phyloP scores from a whole-genome alignment of 495 filamentous ascomycete genomes.

The Staphylotrichum tortipilum region DNA sequence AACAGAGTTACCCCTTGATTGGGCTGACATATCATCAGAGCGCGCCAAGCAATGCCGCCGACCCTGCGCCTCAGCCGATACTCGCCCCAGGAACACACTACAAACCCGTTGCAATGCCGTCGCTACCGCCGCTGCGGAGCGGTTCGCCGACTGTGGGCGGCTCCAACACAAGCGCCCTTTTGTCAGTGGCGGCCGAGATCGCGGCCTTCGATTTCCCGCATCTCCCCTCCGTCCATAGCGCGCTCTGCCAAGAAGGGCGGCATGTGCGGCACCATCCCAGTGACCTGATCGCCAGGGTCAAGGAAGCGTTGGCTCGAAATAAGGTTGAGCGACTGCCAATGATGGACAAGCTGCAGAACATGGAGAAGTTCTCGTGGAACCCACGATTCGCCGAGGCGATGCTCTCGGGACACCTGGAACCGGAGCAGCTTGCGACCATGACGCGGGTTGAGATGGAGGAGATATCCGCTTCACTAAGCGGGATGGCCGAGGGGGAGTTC shows the following conservation, averaged over 20 bases:
- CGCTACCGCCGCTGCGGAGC: background rate
- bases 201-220: background rate
- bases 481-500: constrained; percentile 11
- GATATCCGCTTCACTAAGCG: background rate
- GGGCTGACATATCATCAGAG: too few species aligned
- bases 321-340: constrained; percentile 5
- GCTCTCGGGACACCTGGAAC: constrained; percentile 14
- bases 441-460: constrained; percentile 7
- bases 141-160: background rate
- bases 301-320: background rate
- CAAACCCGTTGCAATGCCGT: background rate
- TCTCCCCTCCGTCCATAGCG: background rate
- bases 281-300: background rate
- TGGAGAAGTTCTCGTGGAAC: constrained; percentile 2
- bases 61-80: background rate
- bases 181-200: too few species aligned
- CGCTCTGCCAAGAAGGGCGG: background rate
- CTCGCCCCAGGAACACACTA: background rate
- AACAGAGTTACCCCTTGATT: too few species aligned
- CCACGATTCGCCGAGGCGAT: constrained; percentile 19
- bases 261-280: background rate
- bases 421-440: constrained; percentile 5
- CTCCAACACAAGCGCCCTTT: background rate
- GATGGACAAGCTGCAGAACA: constrained; percentile 15
- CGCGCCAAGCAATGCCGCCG: background rate